These are phyloP conservation scores for Apium graveolens DNA, from an alignment of 129 eudicot species.

Conservation along the genomic window DNA sequence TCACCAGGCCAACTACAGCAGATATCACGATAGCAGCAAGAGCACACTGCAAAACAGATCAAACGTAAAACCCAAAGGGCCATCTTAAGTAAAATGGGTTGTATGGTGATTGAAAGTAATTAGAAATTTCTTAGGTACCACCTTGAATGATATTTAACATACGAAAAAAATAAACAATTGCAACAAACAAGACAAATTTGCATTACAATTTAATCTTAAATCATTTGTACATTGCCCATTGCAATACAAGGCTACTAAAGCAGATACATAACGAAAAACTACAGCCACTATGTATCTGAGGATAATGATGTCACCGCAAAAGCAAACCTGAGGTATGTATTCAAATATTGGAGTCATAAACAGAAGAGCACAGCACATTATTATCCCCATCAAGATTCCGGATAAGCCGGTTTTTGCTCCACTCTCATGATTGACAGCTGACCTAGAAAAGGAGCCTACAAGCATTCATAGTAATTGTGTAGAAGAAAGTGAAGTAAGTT, in stretches of 20 bases:
- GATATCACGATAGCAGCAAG: slow-evolving; percentile 96
- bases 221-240: background rate
- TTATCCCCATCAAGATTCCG: slow-evolving; percentile 73
- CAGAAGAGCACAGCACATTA: slow-evolving; percentile 65
- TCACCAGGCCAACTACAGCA: slow-evolving; percentile 97
- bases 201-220: background rate
- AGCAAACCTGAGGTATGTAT: slow-evolving; percentile 77
- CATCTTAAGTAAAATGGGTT: background rate
- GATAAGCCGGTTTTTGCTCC: slow-evolving; percentile 98
- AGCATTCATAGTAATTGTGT: slow-evolving; percentile 15
- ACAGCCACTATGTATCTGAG: background rate
- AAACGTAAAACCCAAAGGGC: slow-evolving; percentile 1
- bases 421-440: slow-evolving; percentile 96
- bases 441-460: slow-evolving; percentile 93
- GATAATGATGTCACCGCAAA: background rate
- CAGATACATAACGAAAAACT: background rate
- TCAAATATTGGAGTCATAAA: slow-evolving; percentile 78
- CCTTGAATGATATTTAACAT: background rate
- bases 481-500: background rate
- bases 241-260: background rate
- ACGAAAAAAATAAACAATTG: background rate
- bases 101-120: background rate
- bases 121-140: background rate
- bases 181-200: background rate
- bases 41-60: slow-evolving; percentile 63